These are phyloP conservation scores for Datura wrightii DNA, from an alignment of 257 asterid genomes.

Conservation along the genomic window DNA sequence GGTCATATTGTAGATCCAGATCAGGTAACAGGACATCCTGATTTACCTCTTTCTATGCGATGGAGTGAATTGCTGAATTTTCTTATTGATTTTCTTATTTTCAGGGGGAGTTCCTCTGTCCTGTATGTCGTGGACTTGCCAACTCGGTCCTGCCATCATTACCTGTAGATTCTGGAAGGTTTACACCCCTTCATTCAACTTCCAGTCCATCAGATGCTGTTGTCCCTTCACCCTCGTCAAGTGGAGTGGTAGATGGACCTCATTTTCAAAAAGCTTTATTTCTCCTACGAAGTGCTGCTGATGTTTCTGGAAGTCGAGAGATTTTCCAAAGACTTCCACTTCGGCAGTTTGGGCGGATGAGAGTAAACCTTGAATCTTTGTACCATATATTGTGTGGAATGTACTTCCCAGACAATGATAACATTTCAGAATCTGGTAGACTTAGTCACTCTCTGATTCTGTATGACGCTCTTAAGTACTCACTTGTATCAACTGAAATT, in stretches of 20 bases:
- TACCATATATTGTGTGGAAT: slow-evolving; percentile 62
- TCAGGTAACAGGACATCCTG: slow-evolving; percentile 60
- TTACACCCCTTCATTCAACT: slow-evolving; percentile 43
- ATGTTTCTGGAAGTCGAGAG: slow-evolving; percentile 56
- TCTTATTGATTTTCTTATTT: slow-evolving; percentile 38
- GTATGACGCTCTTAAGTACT: slow-evolving; percentile 90
- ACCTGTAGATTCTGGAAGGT: slow-evolving; percentile 53
- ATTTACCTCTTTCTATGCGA: slow-evolving; percentile 32
- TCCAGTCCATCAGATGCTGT: slow-evolving; percentile 36
- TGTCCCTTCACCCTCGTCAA: slow-evolving; percentile 45
- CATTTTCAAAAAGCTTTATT: slow-evolving; percentile 64
- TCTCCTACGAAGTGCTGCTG: slow-evolving; percentile 66
- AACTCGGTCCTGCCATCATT: slow-evolving; percentile 78
- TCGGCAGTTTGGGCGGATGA: slow-evolving; percentile 47
- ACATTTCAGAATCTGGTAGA: slow-evolving; percentile 72
- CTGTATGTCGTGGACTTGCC: slow-evolving; percentile 97
- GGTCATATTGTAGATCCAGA: slow-evolving; percentile 96
- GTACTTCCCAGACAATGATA: slow-evolving; percentile 75
- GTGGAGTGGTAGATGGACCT: slow-evolving; percentile 43
- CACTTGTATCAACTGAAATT: slow-evolving; percentile 79
- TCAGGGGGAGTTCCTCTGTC: slow-evolving; percentile 99
- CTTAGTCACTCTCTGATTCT: slow-evolving; percentile 68
- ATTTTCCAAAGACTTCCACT: slow-evolving; percentile 62
- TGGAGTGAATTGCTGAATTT: slow-evolving; percentile 24
- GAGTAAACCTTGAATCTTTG: slow-evolving; percentile 66